Conservation (phyloP, 2,329 filamentous ascomycete genomes). For the Fusarium keratoplasticum region DNA sequence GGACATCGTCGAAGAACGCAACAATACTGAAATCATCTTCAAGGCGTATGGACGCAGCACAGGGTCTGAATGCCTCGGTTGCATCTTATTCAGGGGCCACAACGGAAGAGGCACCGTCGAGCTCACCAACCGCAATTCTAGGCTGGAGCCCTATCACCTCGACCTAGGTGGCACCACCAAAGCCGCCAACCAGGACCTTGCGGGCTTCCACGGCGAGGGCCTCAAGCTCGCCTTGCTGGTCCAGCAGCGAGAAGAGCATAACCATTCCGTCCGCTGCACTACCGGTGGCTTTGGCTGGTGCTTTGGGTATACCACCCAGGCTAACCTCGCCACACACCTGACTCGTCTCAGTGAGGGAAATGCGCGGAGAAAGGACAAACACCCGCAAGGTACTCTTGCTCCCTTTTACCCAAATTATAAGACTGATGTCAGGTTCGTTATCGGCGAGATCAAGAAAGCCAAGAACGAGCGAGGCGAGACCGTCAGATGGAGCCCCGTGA, state of each 20-base stretch:
- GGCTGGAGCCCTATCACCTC: constrained; percentile 46
- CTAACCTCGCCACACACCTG: constrained; percentile 32
- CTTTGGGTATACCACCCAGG: constrained; percentile 46
- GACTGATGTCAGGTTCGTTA: constrained; percentile 17
- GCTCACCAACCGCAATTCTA: constrained; percentile 44
- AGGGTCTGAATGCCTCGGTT: constrained; percentile 42
- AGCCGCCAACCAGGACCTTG: constrained; percentile 27
- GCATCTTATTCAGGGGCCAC: constrained; percentile 43
- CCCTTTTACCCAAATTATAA: background rate
- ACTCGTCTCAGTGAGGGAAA: constrained; percentile 11
- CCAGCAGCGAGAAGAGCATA: constrained; percentile 42
- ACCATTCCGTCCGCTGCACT: constrained; percentile 43
- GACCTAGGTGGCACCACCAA: constrained; percentile 46
- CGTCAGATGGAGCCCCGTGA: background rate
- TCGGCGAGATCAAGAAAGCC: background rate
- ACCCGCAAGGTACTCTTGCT: background rate
- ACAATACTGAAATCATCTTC: constrained; percentile 45
- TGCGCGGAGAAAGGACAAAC: background rate
- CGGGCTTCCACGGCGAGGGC: constrained; percentile 47
- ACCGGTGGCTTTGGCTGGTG: constrained; percentile 44
- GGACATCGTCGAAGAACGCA: constrained; percentile 38
- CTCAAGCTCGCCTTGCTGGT: constrained; percentile 47
- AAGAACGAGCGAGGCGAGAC: background rate
- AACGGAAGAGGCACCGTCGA: constrained; percentile 44
- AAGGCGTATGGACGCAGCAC: constrained; percentile 20